Evolutionary conservation across 768 basidiomycete genomes (phyloP), one percentile per base, ranked within the genome.

Genomic region (Daedalea quercina): DNA sequence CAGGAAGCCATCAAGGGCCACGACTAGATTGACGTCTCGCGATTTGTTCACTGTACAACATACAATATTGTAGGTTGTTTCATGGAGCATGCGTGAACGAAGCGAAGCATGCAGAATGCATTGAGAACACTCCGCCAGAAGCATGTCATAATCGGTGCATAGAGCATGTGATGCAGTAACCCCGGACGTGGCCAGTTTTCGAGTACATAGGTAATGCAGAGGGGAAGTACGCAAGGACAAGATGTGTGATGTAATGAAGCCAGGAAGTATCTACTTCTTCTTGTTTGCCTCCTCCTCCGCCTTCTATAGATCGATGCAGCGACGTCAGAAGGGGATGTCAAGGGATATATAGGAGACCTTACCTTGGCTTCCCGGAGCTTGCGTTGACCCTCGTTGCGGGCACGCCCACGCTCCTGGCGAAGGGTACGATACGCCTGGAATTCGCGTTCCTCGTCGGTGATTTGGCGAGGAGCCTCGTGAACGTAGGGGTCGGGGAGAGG

Each of bases 281-380:
- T 93, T 92, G 68, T 78, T 81, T 53, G 87, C 90, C 68, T 93
- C 91, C 79, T 94, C 91, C 68, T 92, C 92, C 62, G 89, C 90
- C 68, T 86, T 89, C 89, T 90, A 52, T 57, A 62, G 62, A 44
- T 33, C n/a, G 23, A 51, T 24, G 49, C 33, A 52, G 23, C 28
- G 33, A 34, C 1, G 60, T 69, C 3, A 65, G 63, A 50, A 24
- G 47, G 31, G 31, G 33, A 17, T 35, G 51, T 41, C 44, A 50
- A 22, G 45, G 34, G 26, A 9, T 33, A 25, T 28, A 17, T 43
- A 31, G 37, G 34, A 34, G 53, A 28, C 72, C 85, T 55, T 64
- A 84, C 90, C 87, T 94, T 93, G 65, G 84, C 82, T 60, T 84
- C 82, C 58, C 92, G 85, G 58, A 82, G 75, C 75, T 92, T 93